Evolutionary conservation across 345 rosid genomes (phyloP).

Genomic region (Psidium friedrichsthalianum): DNA sequence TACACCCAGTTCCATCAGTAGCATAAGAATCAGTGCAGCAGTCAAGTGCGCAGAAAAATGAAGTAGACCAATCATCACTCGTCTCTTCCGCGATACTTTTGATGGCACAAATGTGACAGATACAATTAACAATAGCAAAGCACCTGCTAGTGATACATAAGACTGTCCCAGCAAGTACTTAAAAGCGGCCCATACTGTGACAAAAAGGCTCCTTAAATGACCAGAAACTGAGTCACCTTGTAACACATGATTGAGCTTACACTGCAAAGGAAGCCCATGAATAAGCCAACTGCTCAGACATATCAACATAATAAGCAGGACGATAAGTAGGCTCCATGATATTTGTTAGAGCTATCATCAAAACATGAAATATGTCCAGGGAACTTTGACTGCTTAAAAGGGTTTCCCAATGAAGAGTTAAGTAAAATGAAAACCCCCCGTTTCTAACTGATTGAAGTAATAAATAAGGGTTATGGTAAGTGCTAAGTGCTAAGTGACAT

Average conservation of each 20-base stretch:
- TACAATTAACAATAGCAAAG: conserved; percentile 41
- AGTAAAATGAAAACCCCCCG: background rate
- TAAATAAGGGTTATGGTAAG: background rate
- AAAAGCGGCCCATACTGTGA: conserved; percentile 65
- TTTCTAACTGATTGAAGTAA: background rate
- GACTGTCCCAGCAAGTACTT: conserved; percentile 63
- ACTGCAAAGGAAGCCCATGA: conserved; percentile 34
- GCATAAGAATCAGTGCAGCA: conserved; percentile 85
- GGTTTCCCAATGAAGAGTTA: background rate
- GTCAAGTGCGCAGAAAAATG: conserved; percentile 87
- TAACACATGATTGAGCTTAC: conserved; percentile 80
- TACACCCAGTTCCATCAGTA: conserved; percentile 85
- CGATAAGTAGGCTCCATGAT: background rate
- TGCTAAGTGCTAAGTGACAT: background rate
- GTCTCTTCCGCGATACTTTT: conserved; percentile 73
- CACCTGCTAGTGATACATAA: conserved; percentile 72
- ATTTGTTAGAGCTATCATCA: background rate
- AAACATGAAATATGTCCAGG: background rate
- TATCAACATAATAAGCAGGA: background rate
- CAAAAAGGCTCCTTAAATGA: conserved; percentile 74
- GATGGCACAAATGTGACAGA: conserved; percentile 83
- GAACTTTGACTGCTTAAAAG: background rate
- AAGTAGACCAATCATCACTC: conserved; percentile 62
- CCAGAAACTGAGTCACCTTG: conserved; percentile 88
- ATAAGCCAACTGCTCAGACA: background rate